A percentile compares a stretch with the other conserved stretches of the same genome.
Conservation (phyloP, 2,329 filamentous ascomycete genomes). For the Canariomyces notabilis region DNA sequence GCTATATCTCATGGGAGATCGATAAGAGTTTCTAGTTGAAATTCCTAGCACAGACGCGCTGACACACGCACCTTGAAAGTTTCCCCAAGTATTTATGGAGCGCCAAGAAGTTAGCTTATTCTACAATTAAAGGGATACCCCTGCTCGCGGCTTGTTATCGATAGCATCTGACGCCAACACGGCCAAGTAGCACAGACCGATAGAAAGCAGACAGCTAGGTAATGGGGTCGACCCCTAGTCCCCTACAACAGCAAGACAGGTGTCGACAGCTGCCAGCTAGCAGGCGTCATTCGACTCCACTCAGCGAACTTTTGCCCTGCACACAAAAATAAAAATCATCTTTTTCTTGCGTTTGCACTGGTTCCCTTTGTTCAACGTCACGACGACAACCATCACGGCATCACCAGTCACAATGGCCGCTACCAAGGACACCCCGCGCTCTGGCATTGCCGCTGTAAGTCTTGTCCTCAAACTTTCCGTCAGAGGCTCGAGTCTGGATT, state of each 20-base stretch:
- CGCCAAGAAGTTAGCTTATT: too few relatives aligned
- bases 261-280: conserved; percentile 1
- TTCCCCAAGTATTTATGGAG: too few relatives aligned
- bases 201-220: too few relatives aligned
- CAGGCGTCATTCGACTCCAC: conserved; percentile 3
- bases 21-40: too few relatives aligned
- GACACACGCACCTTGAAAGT: too few relatives aligned
- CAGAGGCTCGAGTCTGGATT: background rate
- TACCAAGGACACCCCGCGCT: conserved; percentile 20
- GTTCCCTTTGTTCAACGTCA: conserved; percentile 16
- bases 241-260: background rate
- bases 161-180: too few relatives aligned
- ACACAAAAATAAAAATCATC: conserved; percentile 15
- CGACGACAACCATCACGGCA: conserved; percentile 21
- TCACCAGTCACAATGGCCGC: conserved; percentile 22
- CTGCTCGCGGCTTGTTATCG: too few relatives aligned
- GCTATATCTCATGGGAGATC: too few relatives aligned
- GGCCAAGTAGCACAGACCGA: too few relatives aligned
- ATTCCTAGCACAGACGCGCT: too few relatives aligned
- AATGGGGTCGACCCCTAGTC: background rate
- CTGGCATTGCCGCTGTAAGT: conserved; percentile 21
- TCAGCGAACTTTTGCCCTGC: conserved; percentile 20
- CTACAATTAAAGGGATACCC: too few relatives aligned
- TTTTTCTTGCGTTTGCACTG: conserved; percentile 5
- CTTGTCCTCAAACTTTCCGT: background rate